Evolutionary conservation across 2,329 filamentous ascomycete genomes (phyloP).

Genomic region (Aspergillus sp.): DNA sequence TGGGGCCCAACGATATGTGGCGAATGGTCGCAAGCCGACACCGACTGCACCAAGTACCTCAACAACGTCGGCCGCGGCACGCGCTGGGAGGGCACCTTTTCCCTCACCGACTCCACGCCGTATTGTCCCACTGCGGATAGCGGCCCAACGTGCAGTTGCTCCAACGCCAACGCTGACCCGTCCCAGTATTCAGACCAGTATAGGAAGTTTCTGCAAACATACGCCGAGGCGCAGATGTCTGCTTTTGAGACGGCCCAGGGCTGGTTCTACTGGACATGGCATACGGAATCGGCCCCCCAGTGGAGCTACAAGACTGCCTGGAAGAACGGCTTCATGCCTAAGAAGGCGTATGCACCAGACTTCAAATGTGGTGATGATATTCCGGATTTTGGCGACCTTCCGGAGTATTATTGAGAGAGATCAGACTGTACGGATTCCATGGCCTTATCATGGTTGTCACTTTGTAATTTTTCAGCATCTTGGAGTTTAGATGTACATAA

Average conservation of each 20-base stretch:
- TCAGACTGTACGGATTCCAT: neutral
- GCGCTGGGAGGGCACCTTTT: constrained; percentile 85
- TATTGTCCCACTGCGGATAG: constrained; percentile 66
- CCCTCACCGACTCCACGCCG: constrained; percentile 66
- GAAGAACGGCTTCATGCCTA: constrained; percentile 74
- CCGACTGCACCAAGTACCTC: constrained; percentile 82
- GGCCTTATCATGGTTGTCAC: constrained; percentile 1
- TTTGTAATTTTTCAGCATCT: constrained; percentile 8
- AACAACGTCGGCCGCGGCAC: constrained; percentile 88
- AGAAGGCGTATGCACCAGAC: constrained; percentile 67
- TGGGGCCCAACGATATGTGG: constrained; percentile 94
- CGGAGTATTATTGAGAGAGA: constrained; percentile 41
- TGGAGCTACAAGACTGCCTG: constrained; percentile 71
- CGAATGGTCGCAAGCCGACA: constrained; percentile 97
- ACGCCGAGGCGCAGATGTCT: constrained; percentile 94
- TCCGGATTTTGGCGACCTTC: constrained; percentile 45
- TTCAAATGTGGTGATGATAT: constrained; percentile 62
- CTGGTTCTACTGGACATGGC: constrained; percentile 99
- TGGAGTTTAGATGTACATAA: neutral
- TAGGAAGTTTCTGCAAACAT: constrained; percentile 81
- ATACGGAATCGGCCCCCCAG: constrained; percentile 79
- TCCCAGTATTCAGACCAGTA: constrained; percentile 68
- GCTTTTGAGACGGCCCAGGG: constrained; percentile 92
- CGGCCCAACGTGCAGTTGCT: constrained; percentile 68
- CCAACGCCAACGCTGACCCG: constrained; percentile 71